phyloP scores from a whole-genome alignment of 179 eudicot genomes.

The Patellifolia procumbens region DNA sequence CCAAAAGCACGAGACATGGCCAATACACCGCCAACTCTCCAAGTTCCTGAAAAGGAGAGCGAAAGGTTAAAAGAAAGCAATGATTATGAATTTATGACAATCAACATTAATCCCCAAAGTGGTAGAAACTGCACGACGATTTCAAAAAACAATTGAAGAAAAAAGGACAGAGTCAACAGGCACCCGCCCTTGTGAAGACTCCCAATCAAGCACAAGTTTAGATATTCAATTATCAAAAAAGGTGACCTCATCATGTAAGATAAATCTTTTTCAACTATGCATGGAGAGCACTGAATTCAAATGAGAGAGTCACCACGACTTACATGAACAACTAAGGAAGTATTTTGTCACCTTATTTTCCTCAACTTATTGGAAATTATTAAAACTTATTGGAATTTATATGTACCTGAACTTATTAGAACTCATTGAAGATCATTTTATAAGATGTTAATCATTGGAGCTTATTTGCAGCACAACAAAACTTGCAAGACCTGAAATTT shows the following conservation, averaged over 20 bases:
- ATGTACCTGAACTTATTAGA: too few relatives aligned
- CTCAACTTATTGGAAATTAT: too few relatives aligned
- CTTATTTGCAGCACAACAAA: too few relatives aligned
- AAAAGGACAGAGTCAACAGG: neutral
- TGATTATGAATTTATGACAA: conserved; percentile 14
- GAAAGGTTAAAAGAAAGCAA: neutral
- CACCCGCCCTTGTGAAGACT: neutral
- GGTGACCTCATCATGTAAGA: neutral
- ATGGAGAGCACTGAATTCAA: too few relatives aligned
- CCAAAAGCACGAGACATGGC: conserved; percentile 99
- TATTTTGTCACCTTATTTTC: too few relatives aligned
- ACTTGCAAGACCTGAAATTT: too few relatives aligned
- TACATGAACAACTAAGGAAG: too few relatives aligned
- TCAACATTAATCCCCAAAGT: neutral
- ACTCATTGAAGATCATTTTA: too few relatives aligned
- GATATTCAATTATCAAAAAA: neutral
- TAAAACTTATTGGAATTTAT: too few relatives aligned
- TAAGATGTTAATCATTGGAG: too few relatives aligned
- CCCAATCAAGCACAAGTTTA: neutral
- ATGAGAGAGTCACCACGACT: too few relatives aligned
- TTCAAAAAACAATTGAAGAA: neutral
- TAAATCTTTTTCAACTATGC: neutral
- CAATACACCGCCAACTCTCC: conserved; percentile 98
- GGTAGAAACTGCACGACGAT: conserved; percentile 18
- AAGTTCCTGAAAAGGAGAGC: conserved; percentile 66